phyloP scores from a whole-genome alignment of 225 moss, liverwort and hornwort species.

The Ulota crispa region DNA sequence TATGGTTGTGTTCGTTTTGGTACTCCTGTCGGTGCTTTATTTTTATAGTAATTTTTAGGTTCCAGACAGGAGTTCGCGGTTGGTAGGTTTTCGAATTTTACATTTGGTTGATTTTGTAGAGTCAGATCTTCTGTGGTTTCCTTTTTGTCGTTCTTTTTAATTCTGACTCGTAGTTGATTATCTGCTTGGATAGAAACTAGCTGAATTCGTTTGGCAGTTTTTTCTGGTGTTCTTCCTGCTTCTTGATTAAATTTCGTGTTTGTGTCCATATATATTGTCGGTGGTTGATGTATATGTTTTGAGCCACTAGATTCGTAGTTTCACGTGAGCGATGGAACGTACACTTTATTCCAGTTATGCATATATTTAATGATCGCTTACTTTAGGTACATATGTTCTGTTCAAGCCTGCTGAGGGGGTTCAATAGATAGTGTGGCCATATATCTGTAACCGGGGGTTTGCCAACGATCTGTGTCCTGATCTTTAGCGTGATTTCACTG shows the following conservation, averaged over 20 bases:
- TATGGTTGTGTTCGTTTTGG: background rate
- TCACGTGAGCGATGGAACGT: background rate
- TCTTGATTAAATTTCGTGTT: background rate
- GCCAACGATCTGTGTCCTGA: background rate
- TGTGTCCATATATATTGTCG: background rate
- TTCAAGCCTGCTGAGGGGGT: background rate
- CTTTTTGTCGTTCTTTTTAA: too few relatives aligned
- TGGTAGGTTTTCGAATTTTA: too few relatives aligned
- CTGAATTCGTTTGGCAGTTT: background rate
- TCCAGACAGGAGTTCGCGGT: too few relatives aligned
- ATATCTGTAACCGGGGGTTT: background rate
- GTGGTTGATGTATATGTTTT: background rate
- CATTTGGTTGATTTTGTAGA: too few relatives aligned
- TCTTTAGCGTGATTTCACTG: background rate
- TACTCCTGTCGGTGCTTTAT: background rate
- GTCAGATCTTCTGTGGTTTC: too few relatives aligned
- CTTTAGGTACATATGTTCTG: background rate
- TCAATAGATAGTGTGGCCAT: background rate
- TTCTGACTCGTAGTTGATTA: too few relatives aligned
- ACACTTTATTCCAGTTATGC: background rate
- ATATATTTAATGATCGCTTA: background rate
- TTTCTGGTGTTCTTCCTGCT: background rate
- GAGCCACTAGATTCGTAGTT: conserved; percentile 1
- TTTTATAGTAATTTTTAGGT: background rate
- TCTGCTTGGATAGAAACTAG: background rate